Conservation (phyloP, 108 stramenopile species). For the Cyclotella atomus region DNA sequence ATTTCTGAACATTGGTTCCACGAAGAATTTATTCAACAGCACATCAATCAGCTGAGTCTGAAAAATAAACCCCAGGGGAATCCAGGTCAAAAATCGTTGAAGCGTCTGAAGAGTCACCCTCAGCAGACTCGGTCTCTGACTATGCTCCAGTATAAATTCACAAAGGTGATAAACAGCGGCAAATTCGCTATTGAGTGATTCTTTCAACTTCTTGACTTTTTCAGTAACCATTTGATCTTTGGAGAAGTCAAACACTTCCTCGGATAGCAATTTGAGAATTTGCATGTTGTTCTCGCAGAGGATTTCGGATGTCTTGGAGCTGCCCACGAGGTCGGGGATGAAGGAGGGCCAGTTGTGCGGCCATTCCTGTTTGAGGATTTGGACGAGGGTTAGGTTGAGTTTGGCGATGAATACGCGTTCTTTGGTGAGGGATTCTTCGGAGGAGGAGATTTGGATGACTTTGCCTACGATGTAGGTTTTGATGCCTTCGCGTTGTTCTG, state of each 20-base stretch:
- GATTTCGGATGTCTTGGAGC: slow-evolving; percentile 87
- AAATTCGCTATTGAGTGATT: slow-evolving; percentile 94
- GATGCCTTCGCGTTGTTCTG: slow-evolving; percentile 95
- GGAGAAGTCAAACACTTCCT: slow-evolving; percentile 99
- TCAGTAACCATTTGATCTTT: slow-evolving; percentile 96
- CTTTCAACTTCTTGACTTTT: slow-evolving; percentile 91
- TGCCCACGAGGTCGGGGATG: slow-evolving; percentile 95
- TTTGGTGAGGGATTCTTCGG: slow-evolving; percentile 57
- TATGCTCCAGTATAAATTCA: slow-evolving; percentile 94
- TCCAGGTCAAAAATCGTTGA: slow-evolving; percentile 98
- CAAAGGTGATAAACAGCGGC: slow-evolving; percentile 95
- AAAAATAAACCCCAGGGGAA: slow-evolving; percentile 97
- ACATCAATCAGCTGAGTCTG: slow-evolving; percentile 92
- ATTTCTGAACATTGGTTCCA: slow-evolving; percentile 88
- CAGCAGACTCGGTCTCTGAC: slow-evolving; percentile 82
- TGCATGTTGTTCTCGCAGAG: slow-evolving; percentile 99
- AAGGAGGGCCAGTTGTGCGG: slow-evolving; percentile 99
- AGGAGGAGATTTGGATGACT: slow-evolving; percentile 90
- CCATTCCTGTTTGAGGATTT: slow-evolving; percentile 99
- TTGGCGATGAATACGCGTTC: slow-evolving; percentile 85
- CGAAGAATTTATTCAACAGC: slow-evolving; percentile 94
- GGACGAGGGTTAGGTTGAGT: slow-evolving; percentile 96
- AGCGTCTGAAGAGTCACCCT: slow-evolving; percentile 93
- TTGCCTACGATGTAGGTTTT: slow-evolving; percentile 97
- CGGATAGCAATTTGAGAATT: slow-evolving; percentile 96